phyloP scores from a whole-genome alignment of 1,284 basidiomycete species.

The Cutaneotrichosporon arboriforme region DNA sequence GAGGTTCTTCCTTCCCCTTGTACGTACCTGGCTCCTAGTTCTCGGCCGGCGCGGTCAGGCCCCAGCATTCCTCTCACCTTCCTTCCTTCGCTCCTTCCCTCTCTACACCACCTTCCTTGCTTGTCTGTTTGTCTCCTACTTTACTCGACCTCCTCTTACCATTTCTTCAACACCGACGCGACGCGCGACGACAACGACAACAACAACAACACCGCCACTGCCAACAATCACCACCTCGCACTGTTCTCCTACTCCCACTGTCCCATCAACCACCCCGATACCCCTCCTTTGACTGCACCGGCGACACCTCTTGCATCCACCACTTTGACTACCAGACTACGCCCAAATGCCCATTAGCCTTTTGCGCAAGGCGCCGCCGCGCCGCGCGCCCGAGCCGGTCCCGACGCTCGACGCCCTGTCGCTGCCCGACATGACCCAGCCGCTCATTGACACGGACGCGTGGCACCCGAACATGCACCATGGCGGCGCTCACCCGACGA shows the following conservation, averaged over 20 bases:
- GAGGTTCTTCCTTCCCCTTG: too few species aligned
- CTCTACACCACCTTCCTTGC: too few species aligned
- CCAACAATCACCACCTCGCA: background rate
- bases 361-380: slow-evolving; percentile 11
- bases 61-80: too few species aligned
- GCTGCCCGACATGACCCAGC: slow-evolving; percentile 34
- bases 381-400: slow-evolving; percentile 4
- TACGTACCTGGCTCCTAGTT: too few species aligned
- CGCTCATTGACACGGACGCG: slow-evolving; percentile 32
- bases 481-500: background rate
- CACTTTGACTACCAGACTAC: background rate
- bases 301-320: background rate
- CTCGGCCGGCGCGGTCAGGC: too few species aligned
- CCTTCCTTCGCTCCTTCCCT: background rate
- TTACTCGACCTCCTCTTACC: too few species aligned
- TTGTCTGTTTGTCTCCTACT: too few species aligned
- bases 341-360: slow-evolving; percentile 16
- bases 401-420: slow-evolving; percentile 29
- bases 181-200: background rate
- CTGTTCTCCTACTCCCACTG: background rate
- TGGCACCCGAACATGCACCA: too few species aligned
- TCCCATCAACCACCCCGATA: background rate
- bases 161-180: too few species aligned
- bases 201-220: background rate
- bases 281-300: background rate